Conservation (phyloP, 2,329 filamentous ascomycete species). For the Colletotrichum sp. region DNA sequence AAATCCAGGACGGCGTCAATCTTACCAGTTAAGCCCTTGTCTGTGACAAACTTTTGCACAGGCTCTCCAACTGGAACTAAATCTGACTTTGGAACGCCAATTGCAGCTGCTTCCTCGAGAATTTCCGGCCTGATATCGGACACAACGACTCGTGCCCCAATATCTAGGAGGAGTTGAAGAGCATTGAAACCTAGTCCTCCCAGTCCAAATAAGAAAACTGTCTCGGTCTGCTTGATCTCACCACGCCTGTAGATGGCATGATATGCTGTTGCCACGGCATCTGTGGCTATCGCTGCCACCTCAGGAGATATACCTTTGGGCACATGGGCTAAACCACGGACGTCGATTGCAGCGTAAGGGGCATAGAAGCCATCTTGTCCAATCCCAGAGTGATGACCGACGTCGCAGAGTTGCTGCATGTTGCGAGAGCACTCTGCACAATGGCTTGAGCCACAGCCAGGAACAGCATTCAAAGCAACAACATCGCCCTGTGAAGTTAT, state of each 20-base stretch:
- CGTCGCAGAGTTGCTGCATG: slow-evolving; percentile 40
- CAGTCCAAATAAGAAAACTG: slow-evolving; percentile 43
- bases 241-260: slow-evolving; percentile 41
- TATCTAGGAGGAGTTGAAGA: slow-evolving; percentile 37
- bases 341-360: slow-evolving; percentile 38
- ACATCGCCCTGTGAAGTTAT: slow-evolving; percentile 28
- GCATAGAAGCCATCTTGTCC: slow-evolving; percentile 49
- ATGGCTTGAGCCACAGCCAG: slow-evolving; percentile 32
- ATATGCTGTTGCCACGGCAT: slow-evolving; percentile 45
- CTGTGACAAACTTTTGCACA: slow-evolving; percentile 31
- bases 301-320: slow-evolving; percentile 28
- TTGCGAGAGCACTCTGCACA: slow-evolving; percentile 45
- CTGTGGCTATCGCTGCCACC: slow-evolving; percentile 42
- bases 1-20: slow-evolving; percentile 37
- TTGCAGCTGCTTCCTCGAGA: slow-evolving; percentile 21
- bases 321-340: slow-evolving; percentile 25
- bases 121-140: slow-evolving; percentile 22
- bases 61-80: slow-evolving; percentile 33
- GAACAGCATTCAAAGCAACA: slow-evolving; percentile 33
- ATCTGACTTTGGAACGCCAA: slow-evolving; percentile 34
- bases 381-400: slow-evolving; percentile 44
- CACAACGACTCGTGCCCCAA: slow-evolving; percentile 59
- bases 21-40: slow-evolving; percentile 24
- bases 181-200: slow-evolving; percentile 47
- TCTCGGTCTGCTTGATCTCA: slow-evolving; percentile 37